Base-by-base conservation (phyloP, 257 asterid species). In the Solanum piurae region DNA sequence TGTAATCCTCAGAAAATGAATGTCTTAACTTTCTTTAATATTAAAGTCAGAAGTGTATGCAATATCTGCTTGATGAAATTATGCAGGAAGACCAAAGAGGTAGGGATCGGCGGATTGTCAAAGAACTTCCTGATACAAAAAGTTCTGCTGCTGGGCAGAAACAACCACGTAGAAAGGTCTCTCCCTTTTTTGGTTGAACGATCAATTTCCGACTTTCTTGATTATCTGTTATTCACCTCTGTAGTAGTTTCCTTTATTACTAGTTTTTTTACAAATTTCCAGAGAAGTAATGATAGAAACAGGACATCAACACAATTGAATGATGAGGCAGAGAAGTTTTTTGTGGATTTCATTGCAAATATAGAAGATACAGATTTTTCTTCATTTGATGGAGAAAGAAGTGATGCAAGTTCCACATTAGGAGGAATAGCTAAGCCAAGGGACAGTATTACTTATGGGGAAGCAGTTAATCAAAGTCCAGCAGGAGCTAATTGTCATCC, bases 311-410 rank as follows among this genome's bases (percentile, higher is more conserved):
- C 80, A 25, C 91, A 72, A 87, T 84, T 97, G 91, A 90, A 86
- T 23, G 98, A 94, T 87, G 99, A 95, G 89, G 99, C 99, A 31
- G 99, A 96, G 89, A 94, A 88, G 90, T 93, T 91, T 88, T 86
- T 97, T 55, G 98, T 93, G 93, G 98, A 93, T 91, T 97, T 95
- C 93, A 91, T 93, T 83, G 93, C 92, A 83, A 97, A 93, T 90
- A 90, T 96, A 76, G 98, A 96, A 91, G 98, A 95, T 87, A 93
- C 99, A 33, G 99, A 97, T 89, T 84, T 95, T 84, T 95, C 99
- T 90, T 97, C 99, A 25, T 93, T 96, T 91, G 99, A 97, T 91
- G 99, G 98, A 58, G 99, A 95, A 89, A 93, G 94, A 91, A 96
- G 99, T 86, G 99, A 97, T 83, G 94, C 88, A 44, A 93, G 98